Conservation (phyloP, 1,284 basidiomycete genomes). For the Trichosporon sp. region DNA sequence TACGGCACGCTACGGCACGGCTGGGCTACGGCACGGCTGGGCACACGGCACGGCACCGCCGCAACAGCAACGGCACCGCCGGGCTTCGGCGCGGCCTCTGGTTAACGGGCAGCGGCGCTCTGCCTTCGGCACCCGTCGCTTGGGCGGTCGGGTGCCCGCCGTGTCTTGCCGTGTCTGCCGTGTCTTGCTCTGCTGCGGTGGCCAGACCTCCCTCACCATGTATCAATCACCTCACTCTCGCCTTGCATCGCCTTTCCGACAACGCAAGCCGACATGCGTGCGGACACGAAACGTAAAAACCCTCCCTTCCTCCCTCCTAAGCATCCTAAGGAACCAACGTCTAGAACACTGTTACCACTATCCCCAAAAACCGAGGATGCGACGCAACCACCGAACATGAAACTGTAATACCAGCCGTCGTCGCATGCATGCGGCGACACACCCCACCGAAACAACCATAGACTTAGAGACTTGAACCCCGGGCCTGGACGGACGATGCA, state of each 20-base stretch:
- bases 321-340: neutral
- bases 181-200: neutral
- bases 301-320: neutral
- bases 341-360: neutral
- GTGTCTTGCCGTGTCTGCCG: no score
- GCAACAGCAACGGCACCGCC: no score
- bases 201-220: neutral
- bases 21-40: neutral
- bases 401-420: neutral
- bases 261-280: no score
- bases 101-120: no score
- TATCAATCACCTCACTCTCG: neutral
- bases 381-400: no score
- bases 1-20: neutral
- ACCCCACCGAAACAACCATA: neutral
- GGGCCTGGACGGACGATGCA: neutral
- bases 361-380: neutral
- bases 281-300: neutral
- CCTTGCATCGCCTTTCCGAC: neutral
- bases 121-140: neutral
- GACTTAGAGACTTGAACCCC: neutral
- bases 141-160: neutral
- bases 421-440: neutral
- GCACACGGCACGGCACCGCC: neutral
- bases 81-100: no score